Conservation (phyloP, 306 rosid species). For the Cucumis hystrix region DNA sequence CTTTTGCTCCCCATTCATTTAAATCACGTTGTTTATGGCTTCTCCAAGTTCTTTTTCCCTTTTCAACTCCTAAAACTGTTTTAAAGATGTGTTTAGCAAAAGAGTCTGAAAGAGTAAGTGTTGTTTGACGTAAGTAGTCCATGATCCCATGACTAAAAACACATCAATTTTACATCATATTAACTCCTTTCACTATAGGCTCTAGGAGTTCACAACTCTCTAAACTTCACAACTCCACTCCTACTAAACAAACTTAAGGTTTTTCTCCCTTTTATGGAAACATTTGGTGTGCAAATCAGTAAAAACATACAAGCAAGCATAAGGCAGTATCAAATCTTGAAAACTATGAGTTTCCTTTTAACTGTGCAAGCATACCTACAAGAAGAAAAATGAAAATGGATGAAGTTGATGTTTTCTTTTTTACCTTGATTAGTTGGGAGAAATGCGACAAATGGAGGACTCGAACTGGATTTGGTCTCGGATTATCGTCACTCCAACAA, state of each 20-base stretch:
- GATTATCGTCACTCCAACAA: conserved; percentile 73
- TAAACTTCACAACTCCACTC: no score
- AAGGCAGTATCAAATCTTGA: background rate
- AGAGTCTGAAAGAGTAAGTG: no score
- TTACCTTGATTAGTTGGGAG: conserved; percentile 51
- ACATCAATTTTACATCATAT: no score
- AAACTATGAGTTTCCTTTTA: background rate
- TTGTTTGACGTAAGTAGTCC: no score
- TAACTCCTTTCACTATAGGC: no score
- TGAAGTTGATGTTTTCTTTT: background rate
- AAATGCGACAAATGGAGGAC: conserved; percentile 40
- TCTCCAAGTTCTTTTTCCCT: background rate
- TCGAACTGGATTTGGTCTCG: conserved; percentile 64
- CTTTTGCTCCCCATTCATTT: background rate
- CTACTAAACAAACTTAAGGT: no score
- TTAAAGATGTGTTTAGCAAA: background rate
- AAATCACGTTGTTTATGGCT: background rate
- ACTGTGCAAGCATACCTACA: background rate
- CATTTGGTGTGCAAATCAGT: background rate
- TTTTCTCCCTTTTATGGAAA: background rate
- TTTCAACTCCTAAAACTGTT: background rate
- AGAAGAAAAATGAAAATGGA: background rate
- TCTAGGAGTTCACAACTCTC: no score
- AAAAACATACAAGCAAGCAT: background rate
- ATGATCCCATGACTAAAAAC: no score